Percentiles rank a stretch among this genome's conserved stretches.
phyloP scores from a whole-genome alignment of 2,329 filamentous ascomycete species.

The Xylaria sp. region DNA sequence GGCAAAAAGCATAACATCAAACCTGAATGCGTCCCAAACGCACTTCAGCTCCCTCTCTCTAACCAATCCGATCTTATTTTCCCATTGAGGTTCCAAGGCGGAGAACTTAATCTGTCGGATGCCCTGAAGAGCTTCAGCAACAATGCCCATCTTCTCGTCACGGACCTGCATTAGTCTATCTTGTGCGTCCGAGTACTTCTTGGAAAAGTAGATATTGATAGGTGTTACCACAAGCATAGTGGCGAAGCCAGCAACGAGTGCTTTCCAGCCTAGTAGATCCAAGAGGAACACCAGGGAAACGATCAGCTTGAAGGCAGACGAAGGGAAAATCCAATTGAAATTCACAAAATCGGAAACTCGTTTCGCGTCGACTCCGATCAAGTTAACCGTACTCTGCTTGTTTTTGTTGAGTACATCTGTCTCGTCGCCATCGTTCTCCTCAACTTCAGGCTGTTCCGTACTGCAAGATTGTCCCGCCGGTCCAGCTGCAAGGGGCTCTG shows the following conservation, averaged over 20 bases:
- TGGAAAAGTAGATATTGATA: conserved; percentile 74
- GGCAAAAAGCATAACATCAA: conserved; percentile 70
- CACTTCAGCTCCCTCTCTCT: conserved; percentile 74
- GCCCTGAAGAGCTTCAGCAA: conserved; percentile 81
- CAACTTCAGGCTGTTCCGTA: conserved; percentile 49
- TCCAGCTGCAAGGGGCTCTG: conserved; percentile 47
- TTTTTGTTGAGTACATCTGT: conserved; percentile 58
- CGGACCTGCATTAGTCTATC: conserved; percentile 79
- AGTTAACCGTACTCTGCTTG: conserved; percentile 79
- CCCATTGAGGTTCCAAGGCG: conserved; percentile 79
- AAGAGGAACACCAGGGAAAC: conserved; percentile 75
- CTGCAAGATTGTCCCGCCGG: conserved; percentile 47
- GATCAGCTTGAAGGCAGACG: conserved; percentile 70
- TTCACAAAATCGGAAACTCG: conserved; percentile 76
- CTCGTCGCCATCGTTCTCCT: conserved; percentile 60
- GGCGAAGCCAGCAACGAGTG: conserved; percentile 72
- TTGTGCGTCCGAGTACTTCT: conserved; percentile 71
- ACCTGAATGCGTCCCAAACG: conserved; percentile 73
- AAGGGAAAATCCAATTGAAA: conserved; percentile 73
- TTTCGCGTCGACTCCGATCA: conserved; percentile 80
- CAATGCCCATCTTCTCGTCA: conserved; percentile 78
- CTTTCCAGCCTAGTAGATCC: conserved; percentile 77
- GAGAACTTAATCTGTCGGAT: conserved; percentile 90
- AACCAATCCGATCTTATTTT: conserved; percentile 72
- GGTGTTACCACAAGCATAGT: conserved; percentile 74